Conservation (phyloP, 2,329 filamentous ascomycete genomes). For the Chaetomiaceae sp. region DNA sequence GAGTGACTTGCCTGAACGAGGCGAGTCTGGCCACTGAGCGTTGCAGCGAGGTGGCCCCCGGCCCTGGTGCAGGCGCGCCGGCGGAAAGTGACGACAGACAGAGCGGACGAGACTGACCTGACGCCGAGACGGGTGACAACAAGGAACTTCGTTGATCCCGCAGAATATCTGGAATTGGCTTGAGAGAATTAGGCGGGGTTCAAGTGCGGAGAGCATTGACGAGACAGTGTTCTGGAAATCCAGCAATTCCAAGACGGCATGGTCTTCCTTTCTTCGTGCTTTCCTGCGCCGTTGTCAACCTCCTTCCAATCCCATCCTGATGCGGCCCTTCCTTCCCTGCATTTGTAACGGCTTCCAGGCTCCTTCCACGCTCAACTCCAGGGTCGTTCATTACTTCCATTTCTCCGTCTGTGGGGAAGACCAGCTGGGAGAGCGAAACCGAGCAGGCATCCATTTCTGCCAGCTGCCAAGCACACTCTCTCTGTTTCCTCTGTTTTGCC, state of each 20-base stretch:
- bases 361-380: too few species aligned
- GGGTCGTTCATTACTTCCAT: too few species aligned
- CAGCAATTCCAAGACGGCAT: neutral
- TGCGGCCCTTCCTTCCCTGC: too few species aligned
- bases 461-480: neutral
- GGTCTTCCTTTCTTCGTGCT: neutral
- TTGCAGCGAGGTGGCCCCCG: conserved; percentile 8
- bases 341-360: too few species aligned
- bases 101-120: too few species aligned
- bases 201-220: conserved; percentile 6
- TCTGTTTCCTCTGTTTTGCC: neutral
- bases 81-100: conserved; percentile 3
- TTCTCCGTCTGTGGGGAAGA: too few species aligned
- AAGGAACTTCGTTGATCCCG: neutral
- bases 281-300: neutral
- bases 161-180: conserved; percentile 1
- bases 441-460: too few species aligned
- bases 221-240: neutral
- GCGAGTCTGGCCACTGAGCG: conserved; percentile 4
- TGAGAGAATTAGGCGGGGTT: conserved; percentile 16
- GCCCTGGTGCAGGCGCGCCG: too few species aligned
- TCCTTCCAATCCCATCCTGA: too few species aligned
- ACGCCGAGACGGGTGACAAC: too few species aligned
- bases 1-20: conserved; percentile 12
- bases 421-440: too few species aligned